A percentile compares a stretch with the other conserved stretches of the same genome.
Evolutionary conservation across 176 grass and related monocot genomes (phyloP).

Genomic region (Poa pratensis): DNA sequence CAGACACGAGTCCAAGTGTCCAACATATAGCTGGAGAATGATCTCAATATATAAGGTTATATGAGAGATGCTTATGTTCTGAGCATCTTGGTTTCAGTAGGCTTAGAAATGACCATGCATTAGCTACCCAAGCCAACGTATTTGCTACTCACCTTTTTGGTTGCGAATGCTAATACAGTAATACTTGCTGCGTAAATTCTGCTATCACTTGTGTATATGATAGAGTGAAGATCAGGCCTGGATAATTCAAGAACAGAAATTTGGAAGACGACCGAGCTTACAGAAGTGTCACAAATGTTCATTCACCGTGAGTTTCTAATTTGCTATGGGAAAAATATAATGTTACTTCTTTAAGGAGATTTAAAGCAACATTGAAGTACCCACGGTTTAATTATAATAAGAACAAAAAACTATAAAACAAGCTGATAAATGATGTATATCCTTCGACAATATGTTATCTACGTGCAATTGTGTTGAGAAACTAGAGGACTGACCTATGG

Average conservation of each 20-base stretch:
- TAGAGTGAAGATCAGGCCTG: not conserved
- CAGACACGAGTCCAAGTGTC: not conserved
- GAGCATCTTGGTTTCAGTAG: not conserved
- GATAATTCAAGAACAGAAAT: not conserved
- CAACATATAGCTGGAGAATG: not conserved
- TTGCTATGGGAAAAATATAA: not conserved
- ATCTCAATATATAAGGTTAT: not conserved
- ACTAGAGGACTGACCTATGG: not conserved
- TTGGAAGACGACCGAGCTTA: not conserved
- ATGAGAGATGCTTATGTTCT: not conserved
- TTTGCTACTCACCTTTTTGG: too few species aligned
- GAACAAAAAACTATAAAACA: not conserved
- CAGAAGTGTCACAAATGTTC: not conserved
- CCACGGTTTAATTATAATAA: not conserved
- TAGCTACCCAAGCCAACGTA: too few species aligned
- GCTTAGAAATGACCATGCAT: not conserved
- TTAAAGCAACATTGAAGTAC: not conserved
- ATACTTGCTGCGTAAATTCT: too few species aligned
- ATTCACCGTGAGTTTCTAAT: not conserved
- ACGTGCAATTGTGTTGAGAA: not conserved
- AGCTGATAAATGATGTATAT: not conserved
- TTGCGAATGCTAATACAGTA: too few species aligned
- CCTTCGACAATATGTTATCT: not conserved
- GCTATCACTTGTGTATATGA: not conserved
- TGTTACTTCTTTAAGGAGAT: not conserved